phyloP scores from a whole-genome alignment of 371 early-diverging fungal species.

The Umbelopsis sp. region DNA sequence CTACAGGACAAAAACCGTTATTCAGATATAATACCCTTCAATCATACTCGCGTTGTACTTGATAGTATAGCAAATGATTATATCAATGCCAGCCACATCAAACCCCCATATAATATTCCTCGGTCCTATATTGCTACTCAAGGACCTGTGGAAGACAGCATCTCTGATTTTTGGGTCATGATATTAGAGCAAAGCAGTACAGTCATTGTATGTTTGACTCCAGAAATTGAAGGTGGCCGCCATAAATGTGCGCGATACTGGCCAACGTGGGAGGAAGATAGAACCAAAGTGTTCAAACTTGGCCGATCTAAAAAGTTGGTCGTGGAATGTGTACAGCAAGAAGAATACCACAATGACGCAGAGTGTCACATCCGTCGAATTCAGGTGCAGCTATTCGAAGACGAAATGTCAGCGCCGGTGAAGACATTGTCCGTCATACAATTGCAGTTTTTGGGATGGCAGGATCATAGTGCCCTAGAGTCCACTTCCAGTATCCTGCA shows the following conservation, averaged over 20 bases:
- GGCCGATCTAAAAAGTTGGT: slow-evolving; percentile 15
- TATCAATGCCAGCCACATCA: slow-evolving; percentile 80
- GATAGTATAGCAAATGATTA: slow-evolving; percentile 58
- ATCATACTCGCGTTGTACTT: slow-evolving; percentile 54
- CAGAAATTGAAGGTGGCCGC: slow-evolving; percentile 69
- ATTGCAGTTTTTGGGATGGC: slow-evolving; percentile 87
- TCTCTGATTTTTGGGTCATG: slow-evolving; percentile 92
- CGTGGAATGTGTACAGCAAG: slow-evolving; percentile 16
- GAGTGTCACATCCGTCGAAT: slow-evolving; percentile 23
- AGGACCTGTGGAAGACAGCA: slow-evolving; percentile 81
- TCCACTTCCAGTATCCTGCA: slow-evolving; percentile 47
- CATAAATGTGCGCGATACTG: slow-evolving; percentile 81
- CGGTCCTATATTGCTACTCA: slow-evolving; percentile 86
- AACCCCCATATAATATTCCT: slow-evolving; percentile 39
- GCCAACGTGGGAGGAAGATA: slow-evolving; percentile 48
- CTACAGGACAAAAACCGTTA: slow-evolving; percentile 41
- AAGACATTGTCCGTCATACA: slow-evolving; percentile 56
- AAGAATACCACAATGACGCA: slow-evolving; percentile 22
- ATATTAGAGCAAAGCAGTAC: slow-evolving; percentile 71
- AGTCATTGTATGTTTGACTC: slow-evolving; percentile 88
- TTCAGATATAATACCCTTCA: slow-evolving; percentile 61
- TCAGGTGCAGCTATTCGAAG: slow-evolving; percentile 17
- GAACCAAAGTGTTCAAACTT: background rate
- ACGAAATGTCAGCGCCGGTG: background rate
- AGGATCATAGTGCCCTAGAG: slow-evolving; percentile 82